phyloP scores from a whole-genome alignment of 495 filamentous ascomycete species.

The Penicillium egyptiacum region DNA sequence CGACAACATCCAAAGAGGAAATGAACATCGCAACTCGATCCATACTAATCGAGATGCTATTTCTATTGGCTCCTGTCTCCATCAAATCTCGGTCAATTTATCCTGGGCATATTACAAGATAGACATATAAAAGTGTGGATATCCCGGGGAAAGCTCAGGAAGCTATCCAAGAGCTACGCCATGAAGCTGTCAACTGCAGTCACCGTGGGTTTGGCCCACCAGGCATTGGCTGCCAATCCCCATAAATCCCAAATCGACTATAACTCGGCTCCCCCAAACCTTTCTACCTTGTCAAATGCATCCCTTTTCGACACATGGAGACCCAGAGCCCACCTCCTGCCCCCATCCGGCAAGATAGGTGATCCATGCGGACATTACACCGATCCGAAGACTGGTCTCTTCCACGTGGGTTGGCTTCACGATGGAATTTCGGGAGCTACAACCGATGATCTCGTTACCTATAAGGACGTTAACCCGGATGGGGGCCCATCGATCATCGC shows the following conservation, averaged over 20 bases:
- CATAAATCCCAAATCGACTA: constrained; percentile 14
- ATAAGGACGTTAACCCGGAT: constrained; percentile 16
- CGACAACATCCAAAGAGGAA: constrained; percentile 6
- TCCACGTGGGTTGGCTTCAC: constrained; percentile 27
- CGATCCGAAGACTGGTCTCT: constrained; percentile 24
- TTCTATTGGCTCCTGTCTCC: background rate
- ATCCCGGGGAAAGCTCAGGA: background rate
- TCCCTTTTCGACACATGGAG: constrained; percentile 25
- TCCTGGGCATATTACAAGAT: background rate
- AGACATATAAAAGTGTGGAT: constrained; percentile 3
- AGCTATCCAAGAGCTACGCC: background rate
- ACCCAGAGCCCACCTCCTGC: constrained; percentile 22
- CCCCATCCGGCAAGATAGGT: constrained; percentile 19
- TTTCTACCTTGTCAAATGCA: constrained; percentile 17
- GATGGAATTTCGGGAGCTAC: constrained; percentile 18
- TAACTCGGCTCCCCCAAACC: constrained; percentile 22
- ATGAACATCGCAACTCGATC: background rate
- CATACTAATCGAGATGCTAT: background rate
- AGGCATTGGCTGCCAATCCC: constrained; percentile 1
- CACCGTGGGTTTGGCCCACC: background rate
- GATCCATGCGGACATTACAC: constrained; percentile 27
- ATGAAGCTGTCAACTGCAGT: constrained; percentile 7
- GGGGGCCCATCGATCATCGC: constrained; percentile 18
- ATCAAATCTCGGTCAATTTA: background rate
- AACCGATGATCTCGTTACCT: constrained; percentile 21